phyloP scores from a whole-genome alignment of 2,329 filamentous ascomycete species.

The Sphaceloma murrayae region DNA sequence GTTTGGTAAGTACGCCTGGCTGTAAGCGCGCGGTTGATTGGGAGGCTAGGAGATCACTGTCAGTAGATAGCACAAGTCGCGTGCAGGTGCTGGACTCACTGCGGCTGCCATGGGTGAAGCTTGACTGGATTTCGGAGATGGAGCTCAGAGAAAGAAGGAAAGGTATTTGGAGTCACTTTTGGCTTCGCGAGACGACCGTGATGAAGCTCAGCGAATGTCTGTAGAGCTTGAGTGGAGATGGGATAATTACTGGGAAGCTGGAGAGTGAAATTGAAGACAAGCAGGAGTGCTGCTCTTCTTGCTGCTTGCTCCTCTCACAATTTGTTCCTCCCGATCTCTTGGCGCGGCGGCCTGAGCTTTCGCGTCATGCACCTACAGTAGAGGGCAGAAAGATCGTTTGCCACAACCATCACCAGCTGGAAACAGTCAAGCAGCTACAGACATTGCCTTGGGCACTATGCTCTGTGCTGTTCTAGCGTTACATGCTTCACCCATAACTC shows the following conservation, averaged over 20 bases:
- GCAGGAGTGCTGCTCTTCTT: slow-evolving; percentile 5
- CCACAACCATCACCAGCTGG: too few species aligned
- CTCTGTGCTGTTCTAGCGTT: too few species aligned
- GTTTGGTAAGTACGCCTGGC: slow-evolving; percentile 40
- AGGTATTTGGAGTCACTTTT: too few species aligned
- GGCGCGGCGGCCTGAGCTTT: slow-evolving; percentile 17
- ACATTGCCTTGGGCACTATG: too few species aligned
- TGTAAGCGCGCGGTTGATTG: slow-evolving; percentile 42
- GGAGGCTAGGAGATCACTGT: slow-evolving; percentile 37
- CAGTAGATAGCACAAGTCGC: slow-evolving; percentile 1
- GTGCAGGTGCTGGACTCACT: background rate
- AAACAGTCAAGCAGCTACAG: too few species aligned
- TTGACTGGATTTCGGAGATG: slow-evolving; percentile 4
- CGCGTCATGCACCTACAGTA: too few species aligned
- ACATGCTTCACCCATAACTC: background rate
- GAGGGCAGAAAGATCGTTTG: too few species aligned
- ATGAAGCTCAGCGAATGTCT: slow-evolving; percentile 1
- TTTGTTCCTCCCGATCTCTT: slow-evolving; percentile 15
- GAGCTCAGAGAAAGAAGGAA: slow-evolving; percentile 6
- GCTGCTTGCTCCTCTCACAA: slow-evolving; percentile 14
- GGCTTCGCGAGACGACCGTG: background rate
- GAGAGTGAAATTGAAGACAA: slow-evolving; percentile 6
- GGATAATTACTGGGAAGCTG: background rate
- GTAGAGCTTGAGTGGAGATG: slow-evolving; percentile 6
- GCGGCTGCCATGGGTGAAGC: slow-evolving; percentile 15